Percentiles rank a stretch among this genome's conserved stretches.
phyloP scores from a whole-genome alignment of 495 filamentous ascomycete genomes.

The Tetracladium marchalianum region DNA sequence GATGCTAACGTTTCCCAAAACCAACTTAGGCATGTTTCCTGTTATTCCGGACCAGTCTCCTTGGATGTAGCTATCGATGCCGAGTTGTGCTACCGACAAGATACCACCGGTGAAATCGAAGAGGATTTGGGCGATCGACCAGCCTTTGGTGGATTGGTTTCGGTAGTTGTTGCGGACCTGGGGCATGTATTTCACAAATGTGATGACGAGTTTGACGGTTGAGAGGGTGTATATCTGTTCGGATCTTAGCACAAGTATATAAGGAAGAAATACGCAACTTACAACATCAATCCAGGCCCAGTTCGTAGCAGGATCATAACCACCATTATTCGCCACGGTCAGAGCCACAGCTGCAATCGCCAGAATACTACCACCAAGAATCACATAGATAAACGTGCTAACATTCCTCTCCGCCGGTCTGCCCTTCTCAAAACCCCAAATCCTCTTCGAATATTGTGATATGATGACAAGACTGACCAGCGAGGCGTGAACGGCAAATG shows the following conservation, averaged over 20 bases:
- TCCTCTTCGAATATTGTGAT: constrained; percentile 58
- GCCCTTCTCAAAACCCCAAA: constrained; percentile 69
- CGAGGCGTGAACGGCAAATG: constrained; percentile 71
- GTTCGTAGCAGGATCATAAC: constrained; percentile 39
- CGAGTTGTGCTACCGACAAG: constrained; percentile 71
- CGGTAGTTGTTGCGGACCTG: constrained; percentile 76
- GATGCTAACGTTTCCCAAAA: constrained; percentile 71
- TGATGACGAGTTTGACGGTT: constrained; percentile 83
- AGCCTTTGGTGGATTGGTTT: constrained; percentile 74
- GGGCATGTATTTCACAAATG: constrained; percentile 84
- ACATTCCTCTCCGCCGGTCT: constrained; percentile 27
- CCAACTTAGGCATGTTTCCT: constrained; percentile 87
- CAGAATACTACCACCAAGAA: constrained; percentile 55
- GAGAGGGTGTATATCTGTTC: constrained; percentile 66
- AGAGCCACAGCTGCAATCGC: constrained; percentile 45
- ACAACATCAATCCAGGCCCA: constrained; percentile 81
- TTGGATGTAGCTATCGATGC: constrained; percentile 77
- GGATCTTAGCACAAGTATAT: constrained; percentile 21
- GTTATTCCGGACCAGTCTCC: constrained; percentile 80
- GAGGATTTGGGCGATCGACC: constrained; percentile 79
- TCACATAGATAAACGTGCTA: constrained; percentile 53
- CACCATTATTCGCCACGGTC: constrained; percentile 43
- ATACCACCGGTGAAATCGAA: constrained; percentile 74
- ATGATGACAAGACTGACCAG: constrained; percentile 55
- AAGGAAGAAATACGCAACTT: constrained; percentile 24